Conservation (phyloP, 192 early-diverging fungal species). For the Dissophora globulifera region DNA sequence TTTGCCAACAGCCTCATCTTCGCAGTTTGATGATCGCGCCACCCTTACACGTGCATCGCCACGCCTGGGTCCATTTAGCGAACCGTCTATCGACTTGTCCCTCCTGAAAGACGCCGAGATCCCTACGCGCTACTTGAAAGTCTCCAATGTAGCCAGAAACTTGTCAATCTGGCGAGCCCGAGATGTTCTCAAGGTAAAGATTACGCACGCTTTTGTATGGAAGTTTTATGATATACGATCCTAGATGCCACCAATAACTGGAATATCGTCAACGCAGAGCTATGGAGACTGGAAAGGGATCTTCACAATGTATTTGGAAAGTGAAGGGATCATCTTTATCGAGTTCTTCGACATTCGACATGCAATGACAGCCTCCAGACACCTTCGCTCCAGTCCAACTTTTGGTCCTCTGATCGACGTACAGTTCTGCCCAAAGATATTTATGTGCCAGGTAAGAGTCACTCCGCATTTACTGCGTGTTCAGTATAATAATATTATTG, state of each 20-base stretch:
- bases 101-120: background rate
- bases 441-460: constrained; percentile 18
- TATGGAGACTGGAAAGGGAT: constrained; percentile 56
- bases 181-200: constrained; percentile 26
- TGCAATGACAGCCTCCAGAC: constrained; percentile 37
- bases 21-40: background rate
- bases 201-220: background rate
- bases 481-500: background rate
- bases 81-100: background rate
- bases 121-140: constrained; percentile 30
- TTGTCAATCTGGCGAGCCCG: constrained; percentile 39
- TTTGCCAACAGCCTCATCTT: background rate
- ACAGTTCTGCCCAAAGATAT: constrained; percentile 32
- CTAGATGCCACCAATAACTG: too few species aligned
- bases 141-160: constrained; percentile 12
- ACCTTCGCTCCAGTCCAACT: constrained; percentile 4
- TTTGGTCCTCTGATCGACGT: constrained; percentile 22
- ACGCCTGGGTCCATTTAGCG: background rate
- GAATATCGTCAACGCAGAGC: constrained; percentile 6
- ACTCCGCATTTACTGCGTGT: background rate
- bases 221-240: too few species aligned
- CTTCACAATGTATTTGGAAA: constrained; percentile 40
- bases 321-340: constrained; percentile 48
- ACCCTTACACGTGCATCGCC: too few species aligned
- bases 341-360: constrained; percentile 61